Evolutionary conservation across 306 rosid species (phyloP).

Genomic region (Begonia peltatifolia): DNA sequence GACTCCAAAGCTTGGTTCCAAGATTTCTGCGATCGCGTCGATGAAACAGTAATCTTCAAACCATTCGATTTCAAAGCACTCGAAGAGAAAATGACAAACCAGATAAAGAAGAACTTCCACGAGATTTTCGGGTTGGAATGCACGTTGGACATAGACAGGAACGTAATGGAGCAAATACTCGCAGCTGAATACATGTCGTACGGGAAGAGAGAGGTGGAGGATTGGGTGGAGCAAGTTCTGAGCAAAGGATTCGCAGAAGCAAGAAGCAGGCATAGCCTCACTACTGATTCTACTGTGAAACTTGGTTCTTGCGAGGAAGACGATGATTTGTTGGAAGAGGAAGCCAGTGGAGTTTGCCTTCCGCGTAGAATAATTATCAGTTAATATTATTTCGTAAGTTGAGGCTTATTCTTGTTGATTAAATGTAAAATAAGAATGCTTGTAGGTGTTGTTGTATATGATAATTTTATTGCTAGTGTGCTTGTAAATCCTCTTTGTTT

Average conservation of each 20-base stretch:
- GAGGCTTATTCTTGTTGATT: not conserved
- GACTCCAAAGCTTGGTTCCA: conserved; percentile 56
- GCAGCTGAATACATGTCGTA: conserved; percentile 56
- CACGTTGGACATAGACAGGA: conserved; percentile 37
- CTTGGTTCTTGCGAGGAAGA: conserved; percentile 28
- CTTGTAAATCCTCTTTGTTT: no score
- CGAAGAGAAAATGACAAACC: conserved; percentile 33
- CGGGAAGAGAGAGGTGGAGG: conserved; percentile 36
- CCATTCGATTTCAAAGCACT: conserved; percentile 57
- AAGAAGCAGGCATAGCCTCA: conserved; percentile 27
- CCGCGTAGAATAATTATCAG: conserved; percentile 43
- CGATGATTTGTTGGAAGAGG: conserved; percentile 21
- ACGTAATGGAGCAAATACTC: conserved; percentile 53
- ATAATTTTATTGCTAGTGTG: no score
- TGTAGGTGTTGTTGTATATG: no score
- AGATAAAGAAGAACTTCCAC: conserved; percentile 37
- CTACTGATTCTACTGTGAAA: conserved; percentile 33
- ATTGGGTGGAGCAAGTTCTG: conserved; percentile 67
- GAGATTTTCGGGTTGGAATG: conserved; percentile 28
- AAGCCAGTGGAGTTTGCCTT: conserved; percentile 29
- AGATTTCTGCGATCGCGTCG: conserved; percentile 34
- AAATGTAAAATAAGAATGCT: not conserved
- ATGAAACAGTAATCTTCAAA: conserved; percentile 54
- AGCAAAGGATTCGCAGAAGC: conserved; percentile 44
- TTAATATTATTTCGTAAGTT: not conserved